These are phyloP conservation scores for Lonicera japonica DNA, from an alignment of 129 eudicot species.

Conservation along the genomic window DNA sequence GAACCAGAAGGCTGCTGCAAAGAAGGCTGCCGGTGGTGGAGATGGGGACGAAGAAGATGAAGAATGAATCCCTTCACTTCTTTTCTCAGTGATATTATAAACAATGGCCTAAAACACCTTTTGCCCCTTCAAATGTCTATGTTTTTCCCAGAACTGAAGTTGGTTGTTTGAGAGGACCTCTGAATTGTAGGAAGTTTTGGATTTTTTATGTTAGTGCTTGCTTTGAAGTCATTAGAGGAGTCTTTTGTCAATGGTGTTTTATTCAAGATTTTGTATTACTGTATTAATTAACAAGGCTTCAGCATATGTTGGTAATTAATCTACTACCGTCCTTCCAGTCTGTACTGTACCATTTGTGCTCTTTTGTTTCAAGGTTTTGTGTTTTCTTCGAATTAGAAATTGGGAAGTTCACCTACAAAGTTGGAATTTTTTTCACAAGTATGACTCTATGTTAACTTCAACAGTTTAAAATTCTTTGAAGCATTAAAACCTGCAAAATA, in stretches of 20 bases:
- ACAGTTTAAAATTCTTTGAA: too few species aligned
- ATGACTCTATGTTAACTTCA: too few species aligned
- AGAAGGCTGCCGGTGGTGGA: constrained; percentile 79
- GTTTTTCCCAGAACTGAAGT: background rate
- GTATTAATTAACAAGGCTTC: too few species aligned
- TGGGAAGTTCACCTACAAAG: too few species aligned
- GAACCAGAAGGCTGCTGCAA: constrained; percentile 74
- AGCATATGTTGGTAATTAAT: too few species aligned
- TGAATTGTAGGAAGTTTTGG: constrained; percentile 26
- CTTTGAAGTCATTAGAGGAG: background rate
- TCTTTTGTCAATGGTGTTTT: background rate
- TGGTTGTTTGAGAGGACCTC: background rate
- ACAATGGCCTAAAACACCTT: background rate
- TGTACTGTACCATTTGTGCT: too few species aligned
- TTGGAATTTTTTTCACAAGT: too few species aligned
- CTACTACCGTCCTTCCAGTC: too few species aligned
- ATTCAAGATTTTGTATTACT: background rate
- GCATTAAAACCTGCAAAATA: too few species aligned
- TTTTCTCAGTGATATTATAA: background rate
- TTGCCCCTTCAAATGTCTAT: background rate
- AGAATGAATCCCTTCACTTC: constrained; percentile 20
- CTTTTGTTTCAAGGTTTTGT: too few species aligned
- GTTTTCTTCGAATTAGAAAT: too few species aligned
- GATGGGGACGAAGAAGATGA: constrained; percentile 70
- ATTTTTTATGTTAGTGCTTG: background rate